Evolutionary conservation across 2,329 filamentous ascomycete genomes (phyloP), one percentile per base, ranked within the genome.

Genomic region (Pseudogymnoascus sp.): DNA sequence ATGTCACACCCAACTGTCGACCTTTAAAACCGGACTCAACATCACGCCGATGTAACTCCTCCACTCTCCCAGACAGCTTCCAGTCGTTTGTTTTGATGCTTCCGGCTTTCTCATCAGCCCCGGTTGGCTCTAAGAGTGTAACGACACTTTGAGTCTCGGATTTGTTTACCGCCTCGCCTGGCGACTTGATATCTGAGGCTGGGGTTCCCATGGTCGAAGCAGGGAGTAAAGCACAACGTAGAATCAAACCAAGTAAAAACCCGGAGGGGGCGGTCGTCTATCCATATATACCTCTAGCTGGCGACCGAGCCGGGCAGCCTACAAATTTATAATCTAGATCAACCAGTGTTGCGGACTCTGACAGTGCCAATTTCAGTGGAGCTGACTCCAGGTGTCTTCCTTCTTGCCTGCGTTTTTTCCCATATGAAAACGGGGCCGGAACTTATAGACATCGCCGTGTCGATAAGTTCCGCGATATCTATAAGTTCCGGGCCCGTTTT

Each of bases 1-100:
- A 73, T 1, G 70, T 73, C 10, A 73, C 70, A 44, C 71, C 71
- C 7, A 73, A 42, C 16, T 46, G 42, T 11, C 44, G 44, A n/a
- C 44, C 44, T 28, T 50, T 50, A 10, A 50, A n/a, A 16, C 44
- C 44, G 14, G 44, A 50, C 23, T 50, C 44, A 28, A 50, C 44
- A 50, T 50, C 23, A 50, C 44, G 44, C 14, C 14, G 44, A 50
- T 28, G 44, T 50, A 50, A 28, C 44, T 50, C 44, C 23, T 50
- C 44, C 14, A 50, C 44, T 50, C 23, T 50, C 23, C 44, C 44
- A 50, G 21, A 50, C 23, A 50, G 14, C 23, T 50, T 50, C 44
- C 44, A 50, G 44, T 50, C 44, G 44, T 50, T 50, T 50, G 44
- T 23, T 50, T 28, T 16, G 8, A 50, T 23, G 44, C 23, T 50